These are phyloP conservation scores for Noccaea caerulescens DNA, from an alignment of 345 rosid genomes.

Conservation along the genomic window DNA sequence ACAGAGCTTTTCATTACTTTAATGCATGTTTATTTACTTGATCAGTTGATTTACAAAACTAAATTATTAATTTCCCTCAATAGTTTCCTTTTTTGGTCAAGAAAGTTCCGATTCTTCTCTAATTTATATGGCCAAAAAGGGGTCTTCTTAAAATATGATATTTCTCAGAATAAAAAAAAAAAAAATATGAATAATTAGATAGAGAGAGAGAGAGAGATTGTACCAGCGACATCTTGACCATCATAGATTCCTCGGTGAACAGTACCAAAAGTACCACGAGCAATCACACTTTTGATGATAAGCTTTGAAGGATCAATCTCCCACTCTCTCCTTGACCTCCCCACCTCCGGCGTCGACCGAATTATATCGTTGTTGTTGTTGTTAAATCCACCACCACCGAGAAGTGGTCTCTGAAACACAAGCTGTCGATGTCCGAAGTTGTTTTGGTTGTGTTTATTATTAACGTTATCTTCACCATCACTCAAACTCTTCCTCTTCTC, in stretches of 20 bases:
- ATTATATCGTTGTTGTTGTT: slow-evolving; percentile 1
- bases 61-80: background rate
- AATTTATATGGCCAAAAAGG: background rate
- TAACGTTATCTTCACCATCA: slow-evolving; percentile 44
- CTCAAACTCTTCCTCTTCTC: slow-evolving; percentile 71
- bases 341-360: slow-evolving; percentile 17
- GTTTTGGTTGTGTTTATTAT: slow-evolving; percentile 35
- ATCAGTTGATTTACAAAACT: slow-evolving; percentile 16
- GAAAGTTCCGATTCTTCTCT: background rate
- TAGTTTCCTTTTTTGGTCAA: too few relatives aligned
- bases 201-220: slow-evolving; percentile 18
- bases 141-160: background rate
- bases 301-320: slow-evolving; percentile 99
- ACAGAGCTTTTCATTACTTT: background rate
- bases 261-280: slow-evolving; percentile 93
- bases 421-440: slow-evolving; percentile 38
- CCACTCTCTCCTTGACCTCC: slow-evolving; percentile 80
- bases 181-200: background rate
- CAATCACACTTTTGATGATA: slow-evolving; percentile 72
- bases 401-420: slow-evolving; percentile 41
- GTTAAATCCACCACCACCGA: slow-evolving; percentile 28
- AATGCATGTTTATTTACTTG: slow-evolving; percentile 15
- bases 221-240: slow-evolving; percentile 95
- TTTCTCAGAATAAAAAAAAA: background rate
- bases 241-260: slow-evolving; percentile 96